Evolutionary conservation across 2,329 filamentous ascomycete species (phyloP).

Genomic region (Claviceps arundinis): DNA sequence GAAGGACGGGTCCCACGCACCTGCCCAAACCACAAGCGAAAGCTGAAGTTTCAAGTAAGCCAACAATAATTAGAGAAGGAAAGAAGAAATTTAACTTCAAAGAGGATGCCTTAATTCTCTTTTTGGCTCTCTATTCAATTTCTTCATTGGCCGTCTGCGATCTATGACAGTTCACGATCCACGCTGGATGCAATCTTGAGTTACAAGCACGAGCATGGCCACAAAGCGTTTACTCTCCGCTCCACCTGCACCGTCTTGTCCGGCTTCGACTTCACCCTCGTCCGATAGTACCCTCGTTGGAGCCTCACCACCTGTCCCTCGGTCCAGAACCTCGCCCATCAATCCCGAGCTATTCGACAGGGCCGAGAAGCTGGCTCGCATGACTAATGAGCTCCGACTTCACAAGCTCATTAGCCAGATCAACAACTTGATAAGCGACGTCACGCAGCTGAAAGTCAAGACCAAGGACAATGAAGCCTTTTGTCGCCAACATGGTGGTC

Average conservation of each 20-base stretch:
- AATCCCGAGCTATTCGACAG: constrained; percentile 10
- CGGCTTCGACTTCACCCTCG: background rate
- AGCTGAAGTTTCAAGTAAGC: background rate
- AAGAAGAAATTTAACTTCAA: background rate
- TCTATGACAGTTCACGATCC: background rate
- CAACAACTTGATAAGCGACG: constrained; percentile 17
- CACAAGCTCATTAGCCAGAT: constrained; percentile 16
- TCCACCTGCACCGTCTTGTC: background rate
- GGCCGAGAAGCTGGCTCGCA: constrained; percentile 21
- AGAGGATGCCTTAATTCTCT: background rate
- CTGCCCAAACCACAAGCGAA: background rate
- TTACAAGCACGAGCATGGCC: background rate
- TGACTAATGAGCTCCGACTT: constrained; percentile 24
- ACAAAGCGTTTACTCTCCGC: constrained; percentile 4
- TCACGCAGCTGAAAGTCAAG: constrained; percentile 13
- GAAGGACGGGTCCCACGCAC: background rate
- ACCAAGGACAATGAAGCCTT: constrained; percentile 17
- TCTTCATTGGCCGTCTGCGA: background rate
- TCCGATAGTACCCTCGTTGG: background rate
- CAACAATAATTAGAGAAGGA: background rate
- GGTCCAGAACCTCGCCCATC: background rate
- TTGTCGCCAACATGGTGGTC: constrained; percentile 15
- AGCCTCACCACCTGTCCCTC: background rate
- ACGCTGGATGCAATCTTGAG: background rate
- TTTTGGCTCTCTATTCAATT: background rate